phyloP scores from a whole-genome alignment of 352 stramenopile species.

The Albugo laibachii region DNA sequence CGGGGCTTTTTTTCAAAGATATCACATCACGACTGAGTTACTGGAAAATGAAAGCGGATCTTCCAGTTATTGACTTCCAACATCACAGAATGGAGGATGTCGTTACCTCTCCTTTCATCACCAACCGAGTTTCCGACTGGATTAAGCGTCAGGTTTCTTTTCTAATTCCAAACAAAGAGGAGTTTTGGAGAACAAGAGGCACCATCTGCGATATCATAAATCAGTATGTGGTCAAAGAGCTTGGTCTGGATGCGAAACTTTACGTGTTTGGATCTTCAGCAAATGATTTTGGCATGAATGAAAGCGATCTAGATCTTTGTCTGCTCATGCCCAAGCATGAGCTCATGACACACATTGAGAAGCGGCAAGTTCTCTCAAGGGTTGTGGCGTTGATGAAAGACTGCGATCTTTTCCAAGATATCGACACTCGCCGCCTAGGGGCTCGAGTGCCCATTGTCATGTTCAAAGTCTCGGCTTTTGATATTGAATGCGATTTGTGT shows the following conservation, averaged over 20 bases:
- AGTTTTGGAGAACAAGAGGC: slow-evolving; percentile 38
- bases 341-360: slow-evolving; percentile 23
- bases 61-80: slow-evolving; percentile 18
- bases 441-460: slow-evolving; percentile 96
- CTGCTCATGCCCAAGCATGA: slow-evolving; percentile 26
- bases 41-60: slow-evolving; percentile 45
- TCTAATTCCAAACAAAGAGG: slow-evolving; percentile 37
- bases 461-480: slow-evolving; percentile 63
- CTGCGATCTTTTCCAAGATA: slow-evolving; percentile 36
- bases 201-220: slow-evolving; percentile 48
- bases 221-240: slow-evolving; percentile 29
- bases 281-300: slow-evolving; percentile 91
- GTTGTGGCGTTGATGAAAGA: slow-evolving; percentile 34
- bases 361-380: slow-evolving; percentile 41
- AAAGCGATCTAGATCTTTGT: slow-evolving; percentile 90
- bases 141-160: slow-evolving; percentile 21
- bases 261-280: slow-evolving; percentile 91
- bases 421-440: slow-evolving; percentile 73
- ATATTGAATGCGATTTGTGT: slow-evolving; percentile 57
- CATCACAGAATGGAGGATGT: slow-evolving; percentile 5
- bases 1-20: slow-evolving; percentile 40
- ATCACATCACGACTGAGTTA: slow-evolving; percentile 20
- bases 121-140: slow-evolving; percentile 19
- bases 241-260: slow-evolving; percentile 31
- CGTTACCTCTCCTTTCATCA: slow-evolving; percentile 22